Conservation (phyloP, 2,329 filamentous ascomycete genomes). For the Fusarium beomiforme region DNA sequence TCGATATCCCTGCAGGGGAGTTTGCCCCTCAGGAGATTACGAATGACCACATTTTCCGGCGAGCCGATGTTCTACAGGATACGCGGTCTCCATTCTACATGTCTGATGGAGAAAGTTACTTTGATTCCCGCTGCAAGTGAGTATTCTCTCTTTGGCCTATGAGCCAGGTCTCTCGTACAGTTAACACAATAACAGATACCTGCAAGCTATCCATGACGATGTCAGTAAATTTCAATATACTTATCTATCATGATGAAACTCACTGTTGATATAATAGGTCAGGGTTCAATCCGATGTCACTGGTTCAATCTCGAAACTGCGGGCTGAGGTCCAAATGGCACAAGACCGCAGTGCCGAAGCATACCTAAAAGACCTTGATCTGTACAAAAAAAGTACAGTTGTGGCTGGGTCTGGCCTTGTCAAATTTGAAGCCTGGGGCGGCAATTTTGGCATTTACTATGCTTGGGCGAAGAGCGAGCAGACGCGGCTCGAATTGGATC, state of each 20-base stretch:
- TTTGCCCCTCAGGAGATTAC: neutral
- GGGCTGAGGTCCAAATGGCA: neutral
- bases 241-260: too few relatives aligned
- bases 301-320: neutral
- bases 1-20: neutral
- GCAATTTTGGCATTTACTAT: neutral
- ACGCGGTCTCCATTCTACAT: neutral
- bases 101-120: neutral
- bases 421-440: neutral
- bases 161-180: rapidly evolving
- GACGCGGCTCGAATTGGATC: neutral
- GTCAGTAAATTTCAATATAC: neutral
- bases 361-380: neutral
- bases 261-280: rapidly evolving
- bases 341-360: neutral
- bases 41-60: neutral
- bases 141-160: rapidly evolving
- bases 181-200: neutral
- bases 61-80: neutral
- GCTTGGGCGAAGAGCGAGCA: neutral
- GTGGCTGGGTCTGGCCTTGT: neutral
- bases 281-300: neutral
- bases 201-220: neutral
- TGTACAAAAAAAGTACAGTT: neutral
- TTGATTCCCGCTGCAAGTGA: neutral